Percentiles rank a stretch among this genome's conserved stretches.
Evolutionary conservation across 2,329 filamentous ascomycete species (phyloP).

Genomic region (Trichophyton rubrum): DNA sequence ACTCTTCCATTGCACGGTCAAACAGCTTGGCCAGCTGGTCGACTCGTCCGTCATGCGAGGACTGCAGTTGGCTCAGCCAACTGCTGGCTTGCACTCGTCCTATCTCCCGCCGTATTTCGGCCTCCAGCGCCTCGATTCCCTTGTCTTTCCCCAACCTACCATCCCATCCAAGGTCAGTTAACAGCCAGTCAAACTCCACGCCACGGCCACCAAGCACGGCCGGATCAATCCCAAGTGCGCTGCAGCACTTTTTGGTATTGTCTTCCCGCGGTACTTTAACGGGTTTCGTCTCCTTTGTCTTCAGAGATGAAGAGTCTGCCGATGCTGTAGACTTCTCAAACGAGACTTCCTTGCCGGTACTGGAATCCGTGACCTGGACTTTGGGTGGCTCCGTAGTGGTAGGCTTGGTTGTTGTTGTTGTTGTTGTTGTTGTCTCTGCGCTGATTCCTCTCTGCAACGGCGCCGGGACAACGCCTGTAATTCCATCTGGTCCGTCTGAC

Average conservation of each 20-base stretch:
- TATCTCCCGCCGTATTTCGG: slow-evolving; percentile 74
- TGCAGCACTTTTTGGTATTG: slow-evolving; percentile 67
- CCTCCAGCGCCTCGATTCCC: slow-evolving; percentile 67
- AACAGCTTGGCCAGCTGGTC: slow-evolving; percentile 75
- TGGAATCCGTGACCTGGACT: slow-evolving; percentile 29
- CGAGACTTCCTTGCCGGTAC: slow-evolving; percentile 16
- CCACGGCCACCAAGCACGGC: slow-evolving; percentile 62
- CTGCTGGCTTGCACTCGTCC: slow-evolving; percentile 84
- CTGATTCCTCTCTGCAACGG: slow-evolving; percentile 41
- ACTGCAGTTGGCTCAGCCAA: slow-evolving; percentile 71
- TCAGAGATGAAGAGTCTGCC: slow-evolving; percentile 10
- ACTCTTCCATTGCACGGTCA: slow-evolving; percentile 83
- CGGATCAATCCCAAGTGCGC: slow-evolving; percentile 64
- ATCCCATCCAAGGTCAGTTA: slow-evolving; percentile 83
- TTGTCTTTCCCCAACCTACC: slow-evolving; percentile 62
- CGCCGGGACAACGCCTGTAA: slow-evolving; percentile 75
- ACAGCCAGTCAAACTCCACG: slow-evolving; percentile 65
- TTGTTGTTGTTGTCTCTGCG: slow-evolving; percentile 9
- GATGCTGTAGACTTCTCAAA: slow-evolving; percentile 11
- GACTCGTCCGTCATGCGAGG: slow-evolving; percentile 82
- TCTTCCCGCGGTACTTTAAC: slow-evolving; percentile 51
- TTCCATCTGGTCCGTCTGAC: slow-evolving; percentile 69
- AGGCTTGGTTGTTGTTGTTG: slow-evolving; percentile 14
- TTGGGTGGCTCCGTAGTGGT: slow-evolving; percentile 25
- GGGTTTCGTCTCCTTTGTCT: slow-evolving; percentile 14